A percentile compares a stretch with the other conserved stretches of the same genome.
Conservation (phyloP, 2,329 filamentous ascomycete genomes). For the Xylaria sp. region DNA sequence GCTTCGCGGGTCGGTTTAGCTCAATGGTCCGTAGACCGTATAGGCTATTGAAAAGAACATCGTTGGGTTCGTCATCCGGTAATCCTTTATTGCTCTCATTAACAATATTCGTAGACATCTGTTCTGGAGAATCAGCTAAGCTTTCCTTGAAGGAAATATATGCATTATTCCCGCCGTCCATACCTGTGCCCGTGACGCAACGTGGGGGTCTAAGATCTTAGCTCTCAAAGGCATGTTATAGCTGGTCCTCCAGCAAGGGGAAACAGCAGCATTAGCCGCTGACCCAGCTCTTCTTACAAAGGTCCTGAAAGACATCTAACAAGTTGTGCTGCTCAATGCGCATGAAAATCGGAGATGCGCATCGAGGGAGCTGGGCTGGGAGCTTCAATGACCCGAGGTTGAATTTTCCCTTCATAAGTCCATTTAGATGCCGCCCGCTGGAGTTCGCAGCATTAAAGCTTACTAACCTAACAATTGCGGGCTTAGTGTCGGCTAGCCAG, state of each 20-base stretch:
- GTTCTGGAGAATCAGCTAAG: slow-evolving; percentile 9
- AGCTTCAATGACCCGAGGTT: slow-evolving; percentile 9
- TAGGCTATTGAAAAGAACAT: slow-evolving; percentile 88
- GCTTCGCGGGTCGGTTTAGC: slow-evolving; percentile 89
- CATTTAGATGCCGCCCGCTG: not conserved
- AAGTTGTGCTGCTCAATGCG: slow-evolving; percentile 42
- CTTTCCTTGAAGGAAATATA: not conserved
- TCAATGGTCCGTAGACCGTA: slow-evolving; percentile 91
- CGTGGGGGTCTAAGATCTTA: slow-evolving; percentile 66
- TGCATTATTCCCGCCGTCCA: slow-evolving; percentile 15
- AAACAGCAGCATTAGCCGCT: slow-evolving; percentile 49
- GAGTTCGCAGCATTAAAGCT: slow-evolving; percentile 5
- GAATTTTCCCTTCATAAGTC: slow-evolving; percentile 1
- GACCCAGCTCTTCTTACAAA: slow-evolving; percentile 57
- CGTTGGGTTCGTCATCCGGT: slow-evolving; percentile 74
- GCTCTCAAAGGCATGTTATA: slow-evolving; percentile 78
- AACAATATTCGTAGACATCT: slow-evolving; percentile 43
- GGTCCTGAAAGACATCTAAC: slow-evolving; percentile 61
- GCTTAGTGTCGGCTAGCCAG: too few species aligned
- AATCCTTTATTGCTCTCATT: slow-evolving; percentile 53
- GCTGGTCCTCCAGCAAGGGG: slow-evolving; percentile 45
- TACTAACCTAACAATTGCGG: too few species aligned
- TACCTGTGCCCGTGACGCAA: slow-evolving; percentile 57
- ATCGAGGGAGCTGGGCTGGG: slow-evolving; percentile 34
- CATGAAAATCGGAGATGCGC: slow-evolving; percentile 34